Evolutionary conservation across 257 asterid genomes (phyloP).

Genomic region (Paraleonurus japonicus): DNA sequence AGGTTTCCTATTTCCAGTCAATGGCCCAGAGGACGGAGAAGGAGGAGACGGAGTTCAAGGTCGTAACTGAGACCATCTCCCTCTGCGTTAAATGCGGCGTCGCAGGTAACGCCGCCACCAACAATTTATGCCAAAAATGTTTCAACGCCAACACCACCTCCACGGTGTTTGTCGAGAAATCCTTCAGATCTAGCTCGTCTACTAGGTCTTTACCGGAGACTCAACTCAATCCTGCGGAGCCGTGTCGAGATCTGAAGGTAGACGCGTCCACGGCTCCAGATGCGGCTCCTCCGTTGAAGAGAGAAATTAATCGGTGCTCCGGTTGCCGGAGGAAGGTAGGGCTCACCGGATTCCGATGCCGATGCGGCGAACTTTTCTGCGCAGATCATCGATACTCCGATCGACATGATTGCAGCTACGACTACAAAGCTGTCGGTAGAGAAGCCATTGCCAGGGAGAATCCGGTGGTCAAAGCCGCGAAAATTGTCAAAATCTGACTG

Average conservation of each 20-base stretch:
- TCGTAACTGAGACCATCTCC: slow-evolving; percentile 65
- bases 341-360: slow-evolving; percentile 80
- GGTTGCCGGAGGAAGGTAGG: slow-evolving; percentile 93
- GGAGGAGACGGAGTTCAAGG: slow-evolving; percentile 79
- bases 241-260: slow-evolving; percentile 44
- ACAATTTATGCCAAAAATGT: slow-evolving; percentile 60
- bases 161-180: slow-evolving; percentile 32
- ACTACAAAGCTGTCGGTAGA: slow-evolving; percentile 78
- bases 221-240: slow-evolving; percentile 23
- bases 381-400: slow-evolving; percentile 85
- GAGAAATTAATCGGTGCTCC: slow-evolving; percentile 73
- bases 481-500: slow-evolving; percentile 56
- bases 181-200: slow-evolving; percentile 45
- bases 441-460: slow-evolving; percentile 78
- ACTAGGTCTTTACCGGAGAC: slow-evolving; percentile 40
- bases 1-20: background rate
- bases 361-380: slow-evolving; percentile 89
- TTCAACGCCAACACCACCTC: slow-evolving; percentile 45
- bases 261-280: background rate
- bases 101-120: slow-evolving; percentile 47
- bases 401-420: slow-evolving; percentile 85
- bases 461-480: slow-evolving; percentile 90
- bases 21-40: slow-evolving; percentile 92
- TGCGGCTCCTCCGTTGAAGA: slow-evolving; percentile 35
- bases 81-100: slow-evolving; percentile 72